Base-by-base conservation (phyloP, 2,329 filamentous ascomycete genomes). In the Chalara sp. region DNA sequence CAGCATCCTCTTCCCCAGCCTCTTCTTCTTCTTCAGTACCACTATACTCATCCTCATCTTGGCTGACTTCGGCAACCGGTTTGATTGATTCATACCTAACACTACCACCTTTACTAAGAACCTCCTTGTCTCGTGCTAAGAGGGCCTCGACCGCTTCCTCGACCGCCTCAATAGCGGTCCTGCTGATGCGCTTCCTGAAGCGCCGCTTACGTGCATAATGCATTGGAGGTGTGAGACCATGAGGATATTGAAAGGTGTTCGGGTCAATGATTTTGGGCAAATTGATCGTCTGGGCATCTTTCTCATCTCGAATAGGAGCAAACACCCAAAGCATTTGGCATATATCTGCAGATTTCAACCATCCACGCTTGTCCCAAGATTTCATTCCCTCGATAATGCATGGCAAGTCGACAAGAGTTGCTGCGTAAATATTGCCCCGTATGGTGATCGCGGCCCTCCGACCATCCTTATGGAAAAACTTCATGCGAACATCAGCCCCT, bases 401-500 rank as follows among this genome's bases (percentile, higher is more conserved):
- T 1, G 85, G 85, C 11, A 89, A 65, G 59, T 89, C 85, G 5
- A 88, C 84, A 60, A 88, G 67, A 1, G 75, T 72, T 28, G 83
- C 83, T 2, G 83, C 83, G 61, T 87, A 89, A 46, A 77, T 71
- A 37, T 74, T 72, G 2, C 77, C 77, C 35, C 77, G 74, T 43
- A 89, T 73, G n/a, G 70, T 78, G 46, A 88, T 65, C 44, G 80
- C 70, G 2, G 80, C 79, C 32, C 83, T 76, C 53, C 84, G 74
- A 6, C 79, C 79, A 52, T 84, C 79, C 4, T 56, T 72, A 58
- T 87, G 83, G 45, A 96, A 79, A 65, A 95, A 95, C 56, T 86
- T 87, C 61, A 99, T 78, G 35, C 78, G 76, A 6, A 97, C 78
- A 57, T 96, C 88, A 0, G 87, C 86, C 5, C 87, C 87, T 45